A percentile compares a stretch with the other conserved stretches of the same genome.
Evolutionary conservation across 306 rosid genomes (phyloP).

Genomic region (Senna siamea): DNA sequence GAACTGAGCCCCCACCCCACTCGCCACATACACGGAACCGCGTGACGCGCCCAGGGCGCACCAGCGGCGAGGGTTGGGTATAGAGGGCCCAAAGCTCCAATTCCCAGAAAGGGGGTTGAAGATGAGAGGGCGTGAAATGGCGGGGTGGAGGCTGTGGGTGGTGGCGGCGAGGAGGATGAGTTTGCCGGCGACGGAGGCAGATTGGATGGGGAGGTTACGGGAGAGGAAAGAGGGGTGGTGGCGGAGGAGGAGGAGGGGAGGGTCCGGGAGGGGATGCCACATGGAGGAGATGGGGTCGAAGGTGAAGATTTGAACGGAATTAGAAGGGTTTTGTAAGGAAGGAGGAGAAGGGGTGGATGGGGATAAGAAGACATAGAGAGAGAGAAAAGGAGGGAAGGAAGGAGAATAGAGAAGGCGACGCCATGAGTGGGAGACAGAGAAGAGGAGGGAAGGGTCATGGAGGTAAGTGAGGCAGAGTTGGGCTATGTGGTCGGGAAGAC

Average conservation of each 20-base stretch:
- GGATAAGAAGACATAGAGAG: conserved; percentile 63
- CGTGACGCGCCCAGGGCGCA: conserved; percentile 56
- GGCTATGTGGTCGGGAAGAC: conserved; percentile 82
- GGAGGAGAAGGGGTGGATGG: conserved; percentile 1
- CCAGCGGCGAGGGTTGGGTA: conserved; percentile 76
- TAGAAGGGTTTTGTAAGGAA: not conserved
- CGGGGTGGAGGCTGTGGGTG: conserved; percentile 57
- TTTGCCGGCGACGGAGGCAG: conserved; percentile 54
- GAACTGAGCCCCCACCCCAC: conserved; percentile 79
- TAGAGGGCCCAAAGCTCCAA: conserved; percentile 64
- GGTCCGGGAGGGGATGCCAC: conserved; percentile 61
- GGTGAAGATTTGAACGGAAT: conserved; percentile 43
- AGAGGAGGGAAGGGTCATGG: conserved; percentile 52
- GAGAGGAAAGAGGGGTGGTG: conserved; percentile 88
- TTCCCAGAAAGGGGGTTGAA: conserved; percentile 48
- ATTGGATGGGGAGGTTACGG: conserved; percentile 71
- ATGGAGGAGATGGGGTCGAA: conserved; percentile 68
- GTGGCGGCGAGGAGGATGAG: conserved; percentile 82
- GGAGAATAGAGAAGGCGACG: conserved; percentile 71
- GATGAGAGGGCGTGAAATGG: conserved; percentile 66
- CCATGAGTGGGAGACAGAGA: conserved; percentile 69
- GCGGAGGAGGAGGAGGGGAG: conserved; percentile 55
- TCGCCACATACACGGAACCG: conserved; percentile 61
- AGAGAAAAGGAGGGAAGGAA: conserved; percentile 73
- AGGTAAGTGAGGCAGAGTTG: conserved; percentile 57